Percentiles rank a stretch among this genome's conserved stretches.
Conservation (phyloP, 768 basidiomycete genomes). For the Pleurotus giganteus region DNA sequence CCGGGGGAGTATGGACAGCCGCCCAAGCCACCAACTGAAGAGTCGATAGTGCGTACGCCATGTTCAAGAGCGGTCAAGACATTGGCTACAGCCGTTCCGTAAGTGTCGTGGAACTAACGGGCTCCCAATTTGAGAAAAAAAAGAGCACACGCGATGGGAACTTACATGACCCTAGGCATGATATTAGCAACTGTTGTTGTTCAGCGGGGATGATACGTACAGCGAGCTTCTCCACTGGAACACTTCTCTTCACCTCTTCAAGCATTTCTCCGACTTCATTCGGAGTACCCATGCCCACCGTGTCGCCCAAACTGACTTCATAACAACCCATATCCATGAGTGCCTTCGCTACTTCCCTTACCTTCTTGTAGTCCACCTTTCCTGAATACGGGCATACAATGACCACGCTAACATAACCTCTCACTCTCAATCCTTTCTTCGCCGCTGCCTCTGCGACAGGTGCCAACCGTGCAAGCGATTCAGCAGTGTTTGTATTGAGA, state of each 20-base stretch:
- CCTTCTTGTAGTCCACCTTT: slow-evolving; percentile 56
- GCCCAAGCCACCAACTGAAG: slow-evolving; percentile 86
- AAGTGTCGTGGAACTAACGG: slow-evolving; percentile 84
- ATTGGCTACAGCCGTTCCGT: slow-evolving; percentile 79
- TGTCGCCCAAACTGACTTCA: slow-evolving; percentile 90
- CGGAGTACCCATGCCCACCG: slow-evolving; percentile 84
- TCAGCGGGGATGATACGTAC: slow-evolving; percentile 36
- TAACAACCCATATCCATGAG: slow-evolving; percentile 91
- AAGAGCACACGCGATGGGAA: background rate
- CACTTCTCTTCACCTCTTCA: slow-evolving; percentile 59
- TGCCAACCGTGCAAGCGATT: slow-evolving; percentile 64
- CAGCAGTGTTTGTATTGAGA: slow-evolving; percentile 70
- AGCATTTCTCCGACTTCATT: slow-evolving; percentile 64
- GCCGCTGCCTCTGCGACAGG: slow-evolving; percentile 61
- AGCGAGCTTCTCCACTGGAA: slow-evolving; percentile 69
- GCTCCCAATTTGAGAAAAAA: background rate
- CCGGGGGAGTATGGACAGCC: slow-evolving; percentile 97
- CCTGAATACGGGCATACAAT: slow-evolving; percentile 90
- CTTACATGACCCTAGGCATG: slow-evolving; percentile 52
- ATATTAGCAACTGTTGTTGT: no score
- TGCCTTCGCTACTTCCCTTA: slow-evolving; percentile 67
- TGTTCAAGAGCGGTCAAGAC: slow-evolving; percentile 66
- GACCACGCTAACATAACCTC: slow-evolving; percentile 85
- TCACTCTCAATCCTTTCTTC: slow-evolving; percentile 63
- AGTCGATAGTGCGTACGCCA: slow-evolving; percentile 80